Evolutionary conservation across 148 eudicot species (phyloP).

Genomic region (Rhododendron ovatum): DNA sequence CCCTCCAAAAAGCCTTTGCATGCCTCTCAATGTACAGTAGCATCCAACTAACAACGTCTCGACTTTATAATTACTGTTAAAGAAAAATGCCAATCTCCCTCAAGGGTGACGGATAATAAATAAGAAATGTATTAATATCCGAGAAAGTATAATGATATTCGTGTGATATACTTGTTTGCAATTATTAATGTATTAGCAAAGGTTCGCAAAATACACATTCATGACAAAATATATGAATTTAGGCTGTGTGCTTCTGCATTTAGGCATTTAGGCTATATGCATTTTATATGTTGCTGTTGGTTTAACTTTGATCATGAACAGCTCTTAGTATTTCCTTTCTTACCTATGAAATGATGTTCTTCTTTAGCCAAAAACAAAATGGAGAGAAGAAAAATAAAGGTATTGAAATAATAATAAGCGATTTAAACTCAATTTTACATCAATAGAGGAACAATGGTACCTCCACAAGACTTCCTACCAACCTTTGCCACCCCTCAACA

Average conservation of each 20-base stretch:
- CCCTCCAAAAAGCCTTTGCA: not conserved
- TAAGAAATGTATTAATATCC: no score
- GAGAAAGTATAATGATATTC: no score
- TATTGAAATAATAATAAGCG: not conserved
- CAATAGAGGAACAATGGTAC: not conserved
- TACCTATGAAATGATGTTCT: not conserved
- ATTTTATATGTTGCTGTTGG: not conserved
- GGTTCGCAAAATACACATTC: no score
- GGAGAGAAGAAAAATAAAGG: not conserved
- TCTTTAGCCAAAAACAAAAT: not conserved
- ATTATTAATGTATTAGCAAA: no score
- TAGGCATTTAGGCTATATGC: no score
- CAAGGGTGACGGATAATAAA: no score
- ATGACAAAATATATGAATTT: no score
- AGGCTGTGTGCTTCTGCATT: no score
- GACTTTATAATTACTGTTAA: no score
- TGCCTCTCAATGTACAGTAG: not conserved
- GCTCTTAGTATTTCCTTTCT: no score
- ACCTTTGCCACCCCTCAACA: not conserved
- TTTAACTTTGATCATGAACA: not conserved
- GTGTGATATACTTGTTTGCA: no score
- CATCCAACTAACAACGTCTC: not conserved
- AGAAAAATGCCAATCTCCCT: no score
- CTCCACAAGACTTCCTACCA: not conserved
- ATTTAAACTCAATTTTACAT: not conserved